Conservation (phyloP, 257 asterid species). For the Asclepias syriaca region DNA sequence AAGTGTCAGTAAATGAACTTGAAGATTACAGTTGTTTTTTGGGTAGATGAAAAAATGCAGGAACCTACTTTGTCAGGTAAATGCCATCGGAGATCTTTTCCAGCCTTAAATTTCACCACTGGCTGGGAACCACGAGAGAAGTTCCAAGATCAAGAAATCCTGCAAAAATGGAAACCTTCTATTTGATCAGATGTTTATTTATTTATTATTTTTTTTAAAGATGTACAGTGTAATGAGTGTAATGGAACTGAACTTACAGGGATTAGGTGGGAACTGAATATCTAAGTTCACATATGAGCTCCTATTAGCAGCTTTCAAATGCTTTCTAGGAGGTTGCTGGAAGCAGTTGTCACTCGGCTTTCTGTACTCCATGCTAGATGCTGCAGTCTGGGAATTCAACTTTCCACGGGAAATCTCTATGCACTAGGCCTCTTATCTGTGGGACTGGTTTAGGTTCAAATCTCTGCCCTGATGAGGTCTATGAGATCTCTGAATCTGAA, state of each 20-base stretch:
- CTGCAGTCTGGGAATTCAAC: slow-evolving; percentile 4
- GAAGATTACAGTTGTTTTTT: neutral
- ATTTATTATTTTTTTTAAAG: neutral
- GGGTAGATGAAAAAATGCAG: neutral
- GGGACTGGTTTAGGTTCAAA: neutral
- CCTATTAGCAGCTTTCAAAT: slow-evolving; percentile 1
- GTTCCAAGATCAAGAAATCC: neutral
- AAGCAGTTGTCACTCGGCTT: neutral
- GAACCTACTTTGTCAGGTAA: neutral
- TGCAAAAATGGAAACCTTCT: neutral
- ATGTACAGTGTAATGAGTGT: neutral
- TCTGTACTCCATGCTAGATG: neutral
- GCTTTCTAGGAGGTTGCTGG: neutral
- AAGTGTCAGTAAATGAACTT: neutral
- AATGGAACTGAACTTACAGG: neutral
- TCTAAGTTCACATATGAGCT: slow-evolving; percentile 1
- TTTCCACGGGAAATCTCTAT: neutral
- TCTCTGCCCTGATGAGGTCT: slow-evolving; percentile 4
- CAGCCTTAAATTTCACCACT: neutral
- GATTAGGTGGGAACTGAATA: neutral
- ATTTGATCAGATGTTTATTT: neutral
- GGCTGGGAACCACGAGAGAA: neutral
- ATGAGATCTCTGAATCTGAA: slow-evolving; percentile 77
- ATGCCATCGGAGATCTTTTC: neutral
- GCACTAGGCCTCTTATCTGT: neutral